These are phyloP conservation scores for Stenogyne calaminthoides DNA, from an alignment of 305 asterid genomes.

Conservation along the genomic window DNA sequence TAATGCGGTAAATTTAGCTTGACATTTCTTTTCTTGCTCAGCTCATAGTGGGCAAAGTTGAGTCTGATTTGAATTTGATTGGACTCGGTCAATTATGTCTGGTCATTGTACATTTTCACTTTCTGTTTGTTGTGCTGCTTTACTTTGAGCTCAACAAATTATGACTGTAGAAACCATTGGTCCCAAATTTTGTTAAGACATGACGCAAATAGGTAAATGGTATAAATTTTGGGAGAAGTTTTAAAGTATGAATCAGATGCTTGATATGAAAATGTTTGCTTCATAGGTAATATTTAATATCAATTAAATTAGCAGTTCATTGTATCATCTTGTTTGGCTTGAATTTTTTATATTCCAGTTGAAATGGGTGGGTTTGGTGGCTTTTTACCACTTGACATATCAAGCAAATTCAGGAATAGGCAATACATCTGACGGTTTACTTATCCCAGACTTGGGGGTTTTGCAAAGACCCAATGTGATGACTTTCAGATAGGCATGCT, in stretches of 20 bases:
- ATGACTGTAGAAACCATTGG: background rate
- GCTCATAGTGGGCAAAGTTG: constrained; percentile 10
- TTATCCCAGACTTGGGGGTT: constrained; percentile 10
- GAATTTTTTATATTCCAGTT: constrained; percentile 21
- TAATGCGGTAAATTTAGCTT: constrained; percentile 12
- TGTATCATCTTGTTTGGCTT: constrained; percentile 18
- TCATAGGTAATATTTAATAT: constrained; percentile 17
- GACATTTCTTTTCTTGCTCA: constrained; percentile 2
- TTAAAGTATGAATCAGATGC: background rate
- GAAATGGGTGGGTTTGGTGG: constrained; percentile 23
- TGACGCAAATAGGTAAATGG: constrained; percentile 12
- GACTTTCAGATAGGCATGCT: too few species aligned
- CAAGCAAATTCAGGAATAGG: background rate
- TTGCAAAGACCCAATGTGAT: constrained; percentile 4
- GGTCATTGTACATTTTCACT: constrained; percentile 5
- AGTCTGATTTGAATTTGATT: constrained; percentile 17
- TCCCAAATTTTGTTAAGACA: constrained; percentile 1
- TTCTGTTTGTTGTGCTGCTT: background rate
- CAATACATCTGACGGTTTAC: constrained; percentile 5
- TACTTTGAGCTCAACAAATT: background rate
- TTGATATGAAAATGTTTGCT: constrained; percentile 12
- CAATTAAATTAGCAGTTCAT: constrained; percentile 12
- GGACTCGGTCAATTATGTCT: constrained; percentile 3
- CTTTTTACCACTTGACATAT: constrained; percentile 1
- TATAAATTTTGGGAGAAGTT: constrained; percentile 11